Percentiles rank a stretch among this genome's conserved stretches.
Evolutionary conservation across 148 eudicot species (phyloP).

Genomic region (Rhododendron simsii): DNA sequence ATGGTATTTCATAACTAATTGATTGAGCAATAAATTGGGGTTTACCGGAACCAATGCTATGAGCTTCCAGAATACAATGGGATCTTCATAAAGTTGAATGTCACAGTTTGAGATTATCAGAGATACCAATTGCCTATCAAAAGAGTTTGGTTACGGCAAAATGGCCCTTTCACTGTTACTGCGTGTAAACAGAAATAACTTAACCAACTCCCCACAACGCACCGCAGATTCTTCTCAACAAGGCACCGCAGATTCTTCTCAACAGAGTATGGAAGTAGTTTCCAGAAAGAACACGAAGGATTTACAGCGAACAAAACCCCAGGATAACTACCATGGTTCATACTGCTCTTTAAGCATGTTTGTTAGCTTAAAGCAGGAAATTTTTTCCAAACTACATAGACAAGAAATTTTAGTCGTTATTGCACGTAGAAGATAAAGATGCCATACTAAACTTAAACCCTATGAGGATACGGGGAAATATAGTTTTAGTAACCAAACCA

Average conservation of each 20-base stretch:
- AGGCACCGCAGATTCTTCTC: too few species aligned
- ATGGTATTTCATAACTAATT: not conserved
- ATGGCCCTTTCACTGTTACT: not conserved
- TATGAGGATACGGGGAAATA: not conserved
- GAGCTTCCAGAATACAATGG: not conserved
- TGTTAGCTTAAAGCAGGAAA: not conserved
- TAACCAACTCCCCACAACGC: not conserved
- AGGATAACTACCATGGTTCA: not conserved
- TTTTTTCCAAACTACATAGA: not conserved
- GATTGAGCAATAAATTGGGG: not conserved
- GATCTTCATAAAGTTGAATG: not conserved
- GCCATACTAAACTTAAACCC: not conserved
- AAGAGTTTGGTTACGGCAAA: not conserved
- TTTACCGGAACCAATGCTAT: not conserved
- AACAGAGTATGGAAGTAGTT: not conserved
- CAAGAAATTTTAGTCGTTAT: not conserved
- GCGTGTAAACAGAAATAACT: not conserved
- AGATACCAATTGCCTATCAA: not conserved
- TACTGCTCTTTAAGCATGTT: not conserved
- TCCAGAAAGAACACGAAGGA: not conserved
- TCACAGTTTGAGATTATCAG: not conserved
- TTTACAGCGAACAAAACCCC: not conserved
- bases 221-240: not conserved
- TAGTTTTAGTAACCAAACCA: not conserved
- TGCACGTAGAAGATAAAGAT: not conserved